phyloP scores from a whole-genome alignment of 73 alveolate species.

The Paramecium pentaurelia region DNA sequence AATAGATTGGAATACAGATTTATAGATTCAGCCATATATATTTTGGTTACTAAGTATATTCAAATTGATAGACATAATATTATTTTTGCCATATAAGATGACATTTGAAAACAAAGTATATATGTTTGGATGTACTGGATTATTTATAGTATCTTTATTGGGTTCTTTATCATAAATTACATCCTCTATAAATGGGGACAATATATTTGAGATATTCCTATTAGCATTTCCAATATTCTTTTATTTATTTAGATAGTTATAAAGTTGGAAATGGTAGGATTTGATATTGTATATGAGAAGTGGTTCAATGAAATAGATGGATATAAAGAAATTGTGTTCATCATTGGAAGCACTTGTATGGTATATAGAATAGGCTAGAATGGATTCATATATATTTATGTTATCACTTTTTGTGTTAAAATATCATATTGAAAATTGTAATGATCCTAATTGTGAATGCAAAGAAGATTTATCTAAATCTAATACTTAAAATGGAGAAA shows the following conservation, averaged over 20 bases:
- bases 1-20: neutral
- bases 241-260: neutral
- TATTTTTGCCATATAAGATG: neutral
- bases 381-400: neutral
- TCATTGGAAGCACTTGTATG: neutral
- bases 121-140: neutral
- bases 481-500: neutral
- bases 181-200: neutral
- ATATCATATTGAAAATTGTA: neutral
- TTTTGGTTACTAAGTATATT: neutral
- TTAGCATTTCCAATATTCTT: neutral
- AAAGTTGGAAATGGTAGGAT: neutral
- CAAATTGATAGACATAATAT: neutral
- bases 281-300: neutral
- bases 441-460: constrained; percentile 23
- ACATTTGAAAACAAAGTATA: neutral
- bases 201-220: neutral
- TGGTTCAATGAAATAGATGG: neutral
- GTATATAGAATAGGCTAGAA: constrained; percentile 3
- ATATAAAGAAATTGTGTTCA: neutral
- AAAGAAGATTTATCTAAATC: neutral
- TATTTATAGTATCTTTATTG: neutral
- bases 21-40: neutral
- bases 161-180: neutral
- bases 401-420: neutral